These are phyloP conservation scores for Microbotryum lychnidis-dioicae DNA, from an alignment of 1,284 basidiomycete species.

Conservation along the genomic window DNA sequence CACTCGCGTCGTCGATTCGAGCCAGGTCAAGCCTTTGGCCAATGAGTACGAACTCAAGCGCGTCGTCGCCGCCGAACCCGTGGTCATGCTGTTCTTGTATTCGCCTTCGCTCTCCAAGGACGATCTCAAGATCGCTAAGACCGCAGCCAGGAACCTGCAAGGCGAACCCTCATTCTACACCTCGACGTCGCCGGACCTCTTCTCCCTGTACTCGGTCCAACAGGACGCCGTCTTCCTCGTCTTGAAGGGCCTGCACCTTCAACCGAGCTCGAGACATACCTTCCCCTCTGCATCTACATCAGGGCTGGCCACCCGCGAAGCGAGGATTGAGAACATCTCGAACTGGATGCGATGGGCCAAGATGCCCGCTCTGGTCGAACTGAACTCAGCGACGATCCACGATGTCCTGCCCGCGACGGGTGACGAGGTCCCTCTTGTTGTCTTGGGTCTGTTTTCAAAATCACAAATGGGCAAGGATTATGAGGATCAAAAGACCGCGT, in stretches of 20 bases:
- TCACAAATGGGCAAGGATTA: slow-evolving; percentile 28
- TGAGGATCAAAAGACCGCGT: slow-evolving; percentile 44
- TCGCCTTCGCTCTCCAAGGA: slow-evolving; percentile 40
- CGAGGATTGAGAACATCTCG: slow-evolving; percentile 28
- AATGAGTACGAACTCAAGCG: slow-evolving; percentile 44
- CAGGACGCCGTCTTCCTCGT: slow-evolving; percentile 51
- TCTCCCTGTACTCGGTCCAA: slow-evolving; percentile 42
- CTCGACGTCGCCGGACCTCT: slow-evolving; percentile 42
- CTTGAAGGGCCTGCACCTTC: slow-evolving; percentile 56
- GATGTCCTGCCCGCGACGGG: slow-evolving; percentile 60
- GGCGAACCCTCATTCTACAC: slow-evolving; percentile 62
- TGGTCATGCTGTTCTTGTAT: slow-evolving; percentile 67
- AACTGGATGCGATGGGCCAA: slow-evolving; percentile 59
- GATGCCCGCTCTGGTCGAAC: slow-evolving; percentile 59
- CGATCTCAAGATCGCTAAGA: slow-evolving; percentile 47
- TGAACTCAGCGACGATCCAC: slow-evolving; percentile 66
- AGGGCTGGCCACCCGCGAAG: slow-evolving; percentile 12
- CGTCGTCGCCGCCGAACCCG: slow-evolving; percentile 51
- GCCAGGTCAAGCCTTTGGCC: slow-evolving; percentile 41
- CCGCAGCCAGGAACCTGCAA: slow-evolving; percentile 53
- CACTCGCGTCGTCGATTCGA: slow-evolving; percentile 13
- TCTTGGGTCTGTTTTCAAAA: no score
- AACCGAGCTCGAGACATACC: slow-evolving; percentile 36
- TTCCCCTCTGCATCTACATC: slow-evolving; percentile 31
- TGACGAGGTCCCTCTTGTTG: slow-evolving; percentile 49